Base-by-base conservation (phyloP, 129 eudicot species). In the Solidago caesia region DNA sequence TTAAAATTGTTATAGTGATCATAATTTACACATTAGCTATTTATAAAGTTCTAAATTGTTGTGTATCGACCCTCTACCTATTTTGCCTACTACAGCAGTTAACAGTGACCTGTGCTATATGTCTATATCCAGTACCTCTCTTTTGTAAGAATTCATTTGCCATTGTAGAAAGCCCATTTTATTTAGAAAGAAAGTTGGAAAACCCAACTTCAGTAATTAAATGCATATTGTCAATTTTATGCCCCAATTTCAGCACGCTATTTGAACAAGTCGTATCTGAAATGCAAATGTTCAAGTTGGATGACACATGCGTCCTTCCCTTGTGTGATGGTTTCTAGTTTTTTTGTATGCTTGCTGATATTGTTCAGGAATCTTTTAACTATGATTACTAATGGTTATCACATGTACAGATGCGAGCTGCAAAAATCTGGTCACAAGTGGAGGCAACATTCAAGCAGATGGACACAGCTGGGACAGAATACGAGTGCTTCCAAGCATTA, bases 381-480 rank as follows among this genome's bases (percentile, higher is more conserved):
- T 26, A 48, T n/a, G 16, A 0, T 42, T 70, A 51, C 67, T 76
- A 77, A 72, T 44, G 41, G 9, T 67, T 70, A 13, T 59, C 62
- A 8, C 43, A 12, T 60, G 12, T 21, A 39, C 89, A 94, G 97
- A 82, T 78, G 85, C 88, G 99, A 46, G 92, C 87, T 33, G 89
- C 76, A 46, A 95, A 91, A 59, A 81, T 95, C 13, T 87, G 88
- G 97, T 76, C 89, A 12, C 94, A 95, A 74, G 82, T 91, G 25
- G 97, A 95, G 85, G 79, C 93, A 47, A 91, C 91, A 4, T 89
- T 91, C 73, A 95, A 91, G 87, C 88, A 87, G 82, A 89, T 95
- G 97, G 97, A 88, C 62, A 89, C 96, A 47, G 96, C 99, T 58
- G 97, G 94, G 58, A 95, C 96, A 5, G 99, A 95, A 59, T 85